Percentiles rank a stretch among this genome's conserved stretches.
Evolutionary conservation across 2,329 filamentous ascomycete species (phyloP).

Genomic region (Trichoderma oligosporum): DNA sequence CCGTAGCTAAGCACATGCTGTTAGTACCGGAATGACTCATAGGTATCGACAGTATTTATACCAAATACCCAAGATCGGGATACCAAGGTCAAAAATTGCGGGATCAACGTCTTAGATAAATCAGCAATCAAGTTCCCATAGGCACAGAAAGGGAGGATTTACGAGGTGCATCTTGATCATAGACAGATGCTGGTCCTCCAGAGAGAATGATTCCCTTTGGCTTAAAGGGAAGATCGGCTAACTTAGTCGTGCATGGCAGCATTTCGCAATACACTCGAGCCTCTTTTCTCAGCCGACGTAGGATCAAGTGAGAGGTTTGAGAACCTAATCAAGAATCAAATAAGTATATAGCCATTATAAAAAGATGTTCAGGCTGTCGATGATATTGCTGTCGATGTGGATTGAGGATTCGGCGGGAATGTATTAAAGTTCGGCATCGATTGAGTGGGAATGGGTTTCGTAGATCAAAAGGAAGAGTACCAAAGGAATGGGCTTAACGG

Average conservation of each 20-base stretch:
- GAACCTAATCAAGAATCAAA: constrained; percentile 50
- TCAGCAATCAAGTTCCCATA: constrained; percentile 11
- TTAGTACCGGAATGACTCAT: constrained; percentile 17
- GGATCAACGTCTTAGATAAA: constrained; percentile 62
- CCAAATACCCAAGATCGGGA: constrained; percentile 49
- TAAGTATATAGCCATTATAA: not conserved
- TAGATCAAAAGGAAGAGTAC: not conserved
- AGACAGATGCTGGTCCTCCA: constrained; percentile 65
- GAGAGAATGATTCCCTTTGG: constrained; percentile 73
- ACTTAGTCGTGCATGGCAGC: constrained; percentile 79
- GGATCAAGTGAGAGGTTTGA: constrained; percentile 67
- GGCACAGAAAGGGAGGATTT: constrained; percentile 29
- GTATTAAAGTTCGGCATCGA: not conserved
- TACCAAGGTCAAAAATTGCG: constrained; percentile 60
- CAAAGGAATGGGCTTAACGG: not conserved
- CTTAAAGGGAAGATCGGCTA: constrained; percentile 70
- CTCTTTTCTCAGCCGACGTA: constrained; percentile 54
- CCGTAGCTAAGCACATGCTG: constrained; percentile 2
- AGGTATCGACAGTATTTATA: constrained; percentile 17
- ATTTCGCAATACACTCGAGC: constrained; percentile 65
- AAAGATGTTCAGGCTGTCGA: not conserved
- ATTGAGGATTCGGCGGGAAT: constrained; percentile 28
- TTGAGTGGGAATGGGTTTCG: not conserved
- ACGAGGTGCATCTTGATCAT: constrained; percentile 65
- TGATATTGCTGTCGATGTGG: constrained; percentile 38